Base-by-base conservation (phyloP, 352 stramenopile species). In the Pythium aphanidermatum region DNA sequence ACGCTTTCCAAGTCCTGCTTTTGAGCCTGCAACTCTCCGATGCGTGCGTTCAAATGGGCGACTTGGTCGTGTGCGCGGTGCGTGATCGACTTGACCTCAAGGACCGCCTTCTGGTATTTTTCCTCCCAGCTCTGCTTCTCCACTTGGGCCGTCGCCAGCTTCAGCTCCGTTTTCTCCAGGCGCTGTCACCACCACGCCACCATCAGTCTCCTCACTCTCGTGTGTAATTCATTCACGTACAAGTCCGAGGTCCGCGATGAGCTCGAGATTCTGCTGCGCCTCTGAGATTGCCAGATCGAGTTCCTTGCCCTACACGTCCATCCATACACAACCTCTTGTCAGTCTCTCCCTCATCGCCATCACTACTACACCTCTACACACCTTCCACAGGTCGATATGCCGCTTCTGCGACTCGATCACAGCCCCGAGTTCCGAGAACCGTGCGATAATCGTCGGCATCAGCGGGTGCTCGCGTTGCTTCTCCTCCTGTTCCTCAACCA, bases 361-460 rank as follows among this genome's bases (percentile, higher is more conserved):
- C 13, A 30, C 19, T 5, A 20, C 17, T 24, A 3, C 8, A 10
- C 5, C 2, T 5, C 16, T 1, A 27, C 40, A 37, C 23, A 64
- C 71, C 68, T 92, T 92, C 80, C 80, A 92, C 19, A 70, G 73
- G 43, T 92, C 77, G 26, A 89, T 90, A 36, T 92, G 74, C 33
- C 75, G 66, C 60, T 92, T 92, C 58, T 92, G 80, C 14, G 74
- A 86, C 68, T 92, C 77, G 50, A 92, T 92, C 3, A 92, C 74
- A 2, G 74, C 66, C 6, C 80, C 80, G 9, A 92, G 61, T 44
- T 92, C 76, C 8, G 74, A 67, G 43, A 90, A 87, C 19, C 75
- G 61, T 51, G 84, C 62, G 44, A 88, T 86, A 51, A 92, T 92
- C 9, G 66, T 65, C 14, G 76, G 76, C 77, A 92, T 92, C 16